Conservation (phyloP, 2,329 filamentous ascomycete species). For the Mycosphaerelloides madeirae region DNA sequence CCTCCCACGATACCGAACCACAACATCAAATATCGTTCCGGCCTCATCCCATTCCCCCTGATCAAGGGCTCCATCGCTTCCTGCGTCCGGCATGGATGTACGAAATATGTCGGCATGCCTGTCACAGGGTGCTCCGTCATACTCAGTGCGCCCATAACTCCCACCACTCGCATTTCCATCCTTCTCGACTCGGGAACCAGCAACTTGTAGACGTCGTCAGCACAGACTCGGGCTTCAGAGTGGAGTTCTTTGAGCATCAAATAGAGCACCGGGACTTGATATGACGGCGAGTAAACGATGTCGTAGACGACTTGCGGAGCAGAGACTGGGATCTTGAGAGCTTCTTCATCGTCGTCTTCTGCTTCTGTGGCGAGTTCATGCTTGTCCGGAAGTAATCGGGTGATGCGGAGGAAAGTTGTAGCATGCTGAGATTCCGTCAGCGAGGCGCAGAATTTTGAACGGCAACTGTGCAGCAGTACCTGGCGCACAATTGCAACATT, state of each 20-base stretch:
- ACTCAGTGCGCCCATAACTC: slow-evolving; percentile 31
- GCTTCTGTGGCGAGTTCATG: not conserved
- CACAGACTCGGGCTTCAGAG: slow-evolving; percentile 6
- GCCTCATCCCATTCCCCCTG: slow-evolving; percentile 30
- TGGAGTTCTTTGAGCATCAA: slow-evolving; percentile 25
- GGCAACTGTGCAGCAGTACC: not conserved
- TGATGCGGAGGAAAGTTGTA: not conserved
- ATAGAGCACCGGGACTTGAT: slow-evolving; percentile 45
- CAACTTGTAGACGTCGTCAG: slow-evolving; percentile 31
- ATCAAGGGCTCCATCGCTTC: slow-evolving; percentile 64
- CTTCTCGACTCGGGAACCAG: slow-evolving; percentile 34
- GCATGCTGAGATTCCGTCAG: not conserved
- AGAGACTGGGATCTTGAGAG: not conserved
- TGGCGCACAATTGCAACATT: too few relatives aligned
- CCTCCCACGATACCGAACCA: slow-evolving; percentile 87
- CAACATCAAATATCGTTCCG: slow-evolving; percentile 69
- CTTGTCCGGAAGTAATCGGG: not conserved
- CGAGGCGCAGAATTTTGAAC: too few relatives aligned
- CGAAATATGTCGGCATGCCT: slow-evolving; percentile 74
- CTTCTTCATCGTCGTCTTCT: not conserved
- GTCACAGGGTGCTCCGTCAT: slow-evolving; percentile 71
- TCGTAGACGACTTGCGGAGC: slow-evolving; percentile 30
- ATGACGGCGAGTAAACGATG: slow-evolving; percentile 41
- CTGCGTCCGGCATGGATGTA: slow-evolving; percentile 87
- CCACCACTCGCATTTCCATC: slow-evolving; percentile 31